phyloP scores from a whole-genome alignment of 352 stramenopile genomes.

The Pythium aphanidermatum region DNA sequence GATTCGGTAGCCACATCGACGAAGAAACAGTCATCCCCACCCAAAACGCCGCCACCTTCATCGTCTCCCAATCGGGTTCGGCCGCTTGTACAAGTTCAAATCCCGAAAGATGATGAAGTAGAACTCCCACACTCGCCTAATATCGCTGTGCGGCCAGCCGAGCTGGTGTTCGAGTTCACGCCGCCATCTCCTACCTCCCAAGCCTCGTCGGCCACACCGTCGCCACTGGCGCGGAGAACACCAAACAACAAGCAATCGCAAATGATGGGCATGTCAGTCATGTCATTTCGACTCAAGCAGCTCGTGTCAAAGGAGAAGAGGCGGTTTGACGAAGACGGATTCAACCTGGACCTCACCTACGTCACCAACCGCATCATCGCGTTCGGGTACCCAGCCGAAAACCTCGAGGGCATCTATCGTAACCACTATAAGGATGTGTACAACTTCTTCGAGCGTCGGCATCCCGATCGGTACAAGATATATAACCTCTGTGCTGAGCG shows the following conservation, averaged over 20 bases:
- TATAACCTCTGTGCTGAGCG: constrained; percentile 91
- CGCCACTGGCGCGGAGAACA: neutral
- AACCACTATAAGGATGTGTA: constrained; percentile 90
- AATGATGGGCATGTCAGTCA: constrained; percentile 32
- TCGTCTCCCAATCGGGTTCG: constrained; percentile 6
- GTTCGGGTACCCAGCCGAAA: constrained; percentile 85
- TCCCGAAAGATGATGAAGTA: constrained; percentile 1
- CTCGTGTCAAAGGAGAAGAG: constrained; percentile 90
- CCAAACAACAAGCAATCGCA: constrained; percentile 21
- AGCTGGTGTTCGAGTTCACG: constrained; percentile 12
- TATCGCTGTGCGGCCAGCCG: constrained; percentile 9
- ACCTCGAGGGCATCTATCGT: constrained; percentile 83
- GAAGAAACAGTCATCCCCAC: constrained; percentile 2
- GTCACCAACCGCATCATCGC: constrained; percentile 83
- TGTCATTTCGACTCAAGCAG: constrained; percentile 66
- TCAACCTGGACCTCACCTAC: constrained; percentile 92
- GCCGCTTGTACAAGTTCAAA: constrained; percentile 13
- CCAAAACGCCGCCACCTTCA: neutral
- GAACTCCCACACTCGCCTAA: constrained; percentile 1
- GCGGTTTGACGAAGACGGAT: constrained; percentile 81
- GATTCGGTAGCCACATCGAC: neutral
- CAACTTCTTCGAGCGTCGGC: constrained; percentile 84
- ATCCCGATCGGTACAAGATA: constrained; percentile 76
- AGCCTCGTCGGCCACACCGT: neutral
- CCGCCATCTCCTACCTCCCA: constrained; percentile 4